Evolutionary conservation across 2,329 filamentous ascomycete genomes (phyloP).

Genomic region (Exophiala dermatitidis): DNA sequence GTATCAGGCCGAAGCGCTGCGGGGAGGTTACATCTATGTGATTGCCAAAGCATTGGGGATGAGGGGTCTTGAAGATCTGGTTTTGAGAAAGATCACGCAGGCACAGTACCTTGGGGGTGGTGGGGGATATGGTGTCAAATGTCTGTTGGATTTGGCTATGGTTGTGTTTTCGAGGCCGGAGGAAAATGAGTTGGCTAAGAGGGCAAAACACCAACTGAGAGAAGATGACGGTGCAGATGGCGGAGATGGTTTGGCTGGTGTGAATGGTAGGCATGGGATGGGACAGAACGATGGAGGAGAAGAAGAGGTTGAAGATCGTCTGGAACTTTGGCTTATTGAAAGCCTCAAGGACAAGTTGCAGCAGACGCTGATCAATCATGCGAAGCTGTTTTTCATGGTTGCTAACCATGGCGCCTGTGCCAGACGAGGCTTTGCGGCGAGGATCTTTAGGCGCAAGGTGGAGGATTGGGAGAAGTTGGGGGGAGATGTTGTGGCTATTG

Average conservation of each 20-base stretch:
- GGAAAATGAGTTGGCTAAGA: neutral
- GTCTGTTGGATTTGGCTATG: conserved; percentile 12
- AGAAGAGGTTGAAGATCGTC: conserved; percentile 1
- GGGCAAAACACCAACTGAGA: neutral
- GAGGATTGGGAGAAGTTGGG: conserved; percentile 8
- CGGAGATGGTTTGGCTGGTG: neutral
- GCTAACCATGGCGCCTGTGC: conserved; percentile 10
- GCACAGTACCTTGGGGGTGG: conserved; percentile 9
- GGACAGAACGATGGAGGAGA: neutral
- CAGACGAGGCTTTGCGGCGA: conserved; percentile 9
- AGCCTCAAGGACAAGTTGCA: conserved; percentile 6
- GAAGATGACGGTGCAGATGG: neutral
- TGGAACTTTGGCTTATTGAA: conserved; percentile 15
- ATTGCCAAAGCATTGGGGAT: conserved; percentile 18
- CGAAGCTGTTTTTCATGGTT: conserved; percentile 11
- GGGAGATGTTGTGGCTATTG: conserved; percentile 8
- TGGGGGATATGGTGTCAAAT: conserved; percentile 7
- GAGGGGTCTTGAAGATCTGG: conserved; percentile 7
- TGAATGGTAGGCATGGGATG: too few relatives aligned
- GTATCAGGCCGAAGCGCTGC: conserved; percentile 13
- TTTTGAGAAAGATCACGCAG: conserved; percentile 18
- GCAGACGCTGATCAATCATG: conserved; percentile 6
- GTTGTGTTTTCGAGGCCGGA: conserved; percentile 15
- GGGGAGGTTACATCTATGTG: conserved; percentile 14
- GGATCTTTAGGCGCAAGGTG: conserved; percentile 2